phyloP scores from a whole-genome alignment of 2,329 filamentous ascomycete species.

The Orbilia brochopaga region DNA sequence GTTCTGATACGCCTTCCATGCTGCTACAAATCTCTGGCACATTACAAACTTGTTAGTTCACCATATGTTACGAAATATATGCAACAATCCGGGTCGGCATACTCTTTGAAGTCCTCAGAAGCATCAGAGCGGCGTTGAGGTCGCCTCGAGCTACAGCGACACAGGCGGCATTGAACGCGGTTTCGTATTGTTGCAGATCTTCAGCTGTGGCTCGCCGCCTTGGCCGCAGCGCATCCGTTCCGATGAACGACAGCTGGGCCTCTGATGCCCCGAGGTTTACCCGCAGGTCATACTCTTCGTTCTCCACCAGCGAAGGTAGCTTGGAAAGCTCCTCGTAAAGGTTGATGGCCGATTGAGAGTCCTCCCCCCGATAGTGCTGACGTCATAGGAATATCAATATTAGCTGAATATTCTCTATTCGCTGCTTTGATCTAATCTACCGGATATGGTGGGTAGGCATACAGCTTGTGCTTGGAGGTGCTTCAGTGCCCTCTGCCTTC shows the following conservation, averaged over 20 bases:
- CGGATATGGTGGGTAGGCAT: conserved; percentile 41
- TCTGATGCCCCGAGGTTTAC: conserved; percentile 77
- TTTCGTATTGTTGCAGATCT: conserved; percentile 77
- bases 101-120: conserved; percentile 71
- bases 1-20: conserved; percentile 73
- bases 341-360: conserved; percentile 70
- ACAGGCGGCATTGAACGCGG: conserved; percentile 80
- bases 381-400: conserved; percentile 5
- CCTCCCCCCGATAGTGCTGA: conserved; percentile 73
- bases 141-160: conserved; percentile 73
- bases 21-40: conserved; percentile 69
- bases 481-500: conserved; percentile 59
- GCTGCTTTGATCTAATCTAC: neutral
- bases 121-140: conserved; percentile 67
- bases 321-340: conserved; percentile 68
- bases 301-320: conserved; percentile 60
- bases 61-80: neutral
- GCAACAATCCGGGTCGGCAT: neutral
- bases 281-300: conserved; percentile 74
- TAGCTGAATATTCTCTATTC: neutral
- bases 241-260: conserved; percentile 75
- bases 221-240: conserved; percentile 62
- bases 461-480: conserved; percentile 65
- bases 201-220: conserved; percentile 66
- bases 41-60: neutral